These are phyloP conservation scores for Pulchroboletus neoregius DNA, from an alignment of 1,284 basidiomycete genomes.

Conservation along the genomic window DNA sequence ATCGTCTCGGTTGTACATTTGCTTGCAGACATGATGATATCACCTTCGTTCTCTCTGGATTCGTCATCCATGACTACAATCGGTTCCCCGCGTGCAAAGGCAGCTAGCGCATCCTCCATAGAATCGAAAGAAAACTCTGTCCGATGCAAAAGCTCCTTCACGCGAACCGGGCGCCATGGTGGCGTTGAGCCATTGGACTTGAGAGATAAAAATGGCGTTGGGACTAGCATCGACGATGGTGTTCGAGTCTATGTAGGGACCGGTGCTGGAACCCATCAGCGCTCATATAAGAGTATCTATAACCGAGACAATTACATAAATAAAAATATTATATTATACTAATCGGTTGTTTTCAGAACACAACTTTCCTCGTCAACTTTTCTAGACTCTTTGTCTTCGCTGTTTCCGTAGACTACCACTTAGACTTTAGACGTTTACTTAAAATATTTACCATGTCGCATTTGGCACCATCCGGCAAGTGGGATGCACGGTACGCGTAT, in stretches of 20 bases:
- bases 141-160: constrained; percentile 17
- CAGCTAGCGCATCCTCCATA: constrained; percentile 76
- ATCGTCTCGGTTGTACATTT: constrained; percentile 91
- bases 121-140: constrained; percentile 56
- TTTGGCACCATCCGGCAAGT: constrained; percentile 46
- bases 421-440: too few relatives aligned
- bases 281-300: too few relatives aligned
- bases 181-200: constrained; percentile 17
- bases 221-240: too few relatives aligned
- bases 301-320: too few relatives aligned
- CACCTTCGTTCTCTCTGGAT: constrained; percentile 90
- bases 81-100: constrained; percentile 82
- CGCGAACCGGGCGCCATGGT: constrained; percentile 22
- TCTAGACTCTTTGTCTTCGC: too few relatives aligned
- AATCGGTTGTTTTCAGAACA: too few relatives aligned
- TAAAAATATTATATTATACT: too few relatives aligned
- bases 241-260: too few relatives aligned
- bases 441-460: constrained; percentile 32
- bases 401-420: too few relatives aligned
- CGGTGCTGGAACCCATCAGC: too few relatives aligned
- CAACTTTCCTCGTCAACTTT: too few relatives aligned
- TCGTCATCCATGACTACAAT: constrained; percentile 96
- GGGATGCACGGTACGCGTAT: constrained; percentile 59
- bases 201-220: background rate
- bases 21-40: constrained; percentile 82